Percentiles rank a stretch among this genome's conserved stretches.
Evolutionary conservation across 352 stramenopile genomes (phyloP).

Genomic region (Phytophthora foliorum): DNA sequence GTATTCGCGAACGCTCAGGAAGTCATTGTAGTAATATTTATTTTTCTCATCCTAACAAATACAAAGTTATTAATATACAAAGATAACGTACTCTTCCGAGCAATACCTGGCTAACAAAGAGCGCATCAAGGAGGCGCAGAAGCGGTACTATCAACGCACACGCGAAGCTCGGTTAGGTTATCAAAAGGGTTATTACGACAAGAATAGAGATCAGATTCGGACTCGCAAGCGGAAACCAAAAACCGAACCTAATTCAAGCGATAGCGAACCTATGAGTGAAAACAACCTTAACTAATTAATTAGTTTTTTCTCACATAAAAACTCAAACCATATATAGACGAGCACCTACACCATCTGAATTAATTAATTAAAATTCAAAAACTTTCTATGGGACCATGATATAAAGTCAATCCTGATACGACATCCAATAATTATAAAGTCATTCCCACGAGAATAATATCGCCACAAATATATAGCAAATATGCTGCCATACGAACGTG

Average conservation of each 20-base stretch:
- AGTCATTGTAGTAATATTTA: too few relatives aligned
- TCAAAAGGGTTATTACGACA: background rate
- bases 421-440: conserved; percentile 14
- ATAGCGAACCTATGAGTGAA: background rate
- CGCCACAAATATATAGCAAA: conserved; percentile 6
- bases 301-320: conserved; percentile 8
- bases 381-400: conserved; percentile 9
- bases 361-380: conserved; percentile 17
- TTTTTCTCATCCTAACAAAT: conserved; percentile 14
- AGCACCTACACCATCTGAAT: conserved; percentile 12
- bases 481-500: conserved; percentile 1
- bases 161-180: background rate
- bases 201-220: background rate
- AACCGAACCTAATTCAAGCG: background rate
- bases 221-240: background rate
- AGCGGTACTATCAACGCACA: conserved; percentile 7
- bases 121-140: background rate
- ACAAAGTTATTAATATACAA: conserved; percentile 22
- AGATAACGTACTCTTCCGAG: conserved; percentile 16
- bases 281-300: conserved; percentile 10
- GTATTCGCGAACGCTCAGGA: too few relatives aligned
- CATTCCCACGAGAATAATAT: conserved; percentile 10
- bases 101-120: conserved; percentile 2
- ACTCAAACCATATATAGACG: conserved; percentile 8
- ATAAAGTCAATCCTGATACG: conserved; percentile 15